Evolutionary conservation across 352 stramenopile species (phyloP).

Genomic region (Stramenopiles sp.): DNA sequence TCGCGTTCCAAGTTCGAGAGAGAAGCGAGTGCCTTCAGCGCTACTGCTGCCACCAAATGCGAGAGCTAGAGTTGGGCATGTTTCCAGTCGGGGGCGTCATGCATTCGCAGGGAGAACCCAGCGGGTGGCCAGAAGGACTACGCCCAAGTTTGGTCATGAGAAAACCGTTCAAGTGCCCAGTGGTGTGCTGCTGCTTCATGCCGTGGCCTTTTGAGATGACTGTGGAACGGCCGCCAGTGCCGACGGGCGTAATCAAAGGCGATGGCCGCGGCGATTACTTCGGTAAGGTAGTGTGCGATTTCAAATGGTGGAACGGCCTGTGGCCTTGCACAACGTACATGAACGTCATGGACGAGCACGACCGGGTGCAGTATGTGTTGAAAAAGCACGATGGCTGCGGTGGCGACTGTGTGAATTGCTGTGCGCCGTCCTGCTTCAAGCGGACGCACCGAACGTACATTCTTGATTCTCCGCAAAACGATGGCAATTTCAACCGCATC

Average conservation of each 20-base stretch:
- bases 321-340: background rate
- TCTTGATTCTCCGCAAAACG: background rate
- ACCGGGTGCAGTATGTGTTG: background rate
- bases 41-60: slow-evolving; percentile 1
- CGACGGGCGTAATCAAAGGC: too few relatives aligned
- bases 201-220: background rate
- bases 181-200: background rate
- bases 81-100: background rate
- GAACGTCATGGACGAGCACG: background rate
- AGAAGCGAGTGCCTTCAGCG: background rate
- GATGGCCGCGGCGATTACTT: background rate
- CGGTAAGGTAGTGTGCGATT: background rate
- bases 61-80: background rate
- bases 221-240: background rate
- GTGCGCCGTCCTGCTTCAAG: background rate
- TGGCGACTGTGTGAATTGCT: background rate
- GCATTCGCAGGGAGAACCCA: background rate
- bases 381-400: background rate
- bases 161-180: background rate
- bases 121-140: background rate
- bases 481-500: background rate
- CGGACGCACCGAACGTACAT: background rate
- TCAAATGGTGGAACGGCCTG: background rate
- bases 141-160: background rate
- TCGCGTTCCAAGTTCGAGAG: background rate